Evolutionary conservation across 805 yeast species (phyloP).

Genomic region (Suhomyces xylopsoci): DNA sequence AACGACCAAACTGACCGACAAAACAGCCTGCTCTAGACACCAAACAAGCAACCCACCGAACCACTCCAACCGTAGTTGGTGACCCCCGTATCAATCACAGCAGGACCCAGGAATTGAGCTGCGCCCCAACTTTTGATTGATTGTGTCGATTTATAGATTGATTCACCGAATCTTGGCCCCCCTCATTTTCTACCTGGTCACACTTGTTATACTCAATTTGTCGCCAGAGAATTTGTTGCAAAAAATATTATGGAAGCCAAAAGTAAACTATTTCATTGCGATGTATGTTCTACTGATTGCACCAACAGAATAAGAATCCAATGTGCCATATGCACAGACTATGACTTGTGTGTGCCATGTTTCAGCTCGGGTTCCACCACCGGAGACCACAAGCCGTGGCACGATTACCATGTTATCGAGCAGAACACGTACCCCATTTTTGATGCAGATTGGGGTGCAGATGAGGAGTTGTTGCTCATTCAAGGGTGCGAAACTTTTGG

Average conservation of each 20-base stretch:
- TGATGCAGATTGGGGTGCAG: slow-evolving; percentile 95
- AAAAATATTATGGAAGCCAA: slow-evolving; percentile 32
- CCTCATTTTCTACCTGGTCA: background rate
- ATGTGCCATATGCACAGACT: slow-evolving; percentile 91
- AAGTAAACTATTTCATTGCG: slow-evolving; percentile 70
- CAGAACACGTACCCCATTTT: slow-evolving; percentile 94
- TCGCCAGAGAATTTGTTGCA: background rate
- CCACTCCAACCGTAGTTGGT: background rate
- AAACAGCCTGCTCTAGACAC: background rate
- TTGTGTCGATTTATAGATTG: slow-evolving; percentile 1
- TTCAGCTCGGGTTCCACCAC: slow-evolving; percentile 80
- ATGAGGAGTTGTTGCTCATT: slow-evolving; percentile 83
- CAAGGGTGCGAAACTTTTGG: slow-evolving; percentile 93
- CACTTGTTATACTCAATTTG: background rate
- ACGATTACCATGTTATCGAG: slow-evolving; percentile 87
- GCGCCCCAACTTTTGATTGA: slow-evolving; percentile 1
- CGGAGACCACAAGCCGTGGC: slow-evolving; percentile 90
- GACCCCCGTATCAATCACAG: background rate
- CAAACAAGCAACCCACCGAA: background rate
- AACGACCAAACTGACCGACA: background rate
- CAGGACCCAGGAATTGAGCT: background rate
- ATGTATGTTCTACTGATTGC: slow-evolving; percentile 94
- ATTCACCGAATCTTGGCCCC: background rate
- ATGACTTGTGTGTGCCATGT: slow-evolving; percentile 97
- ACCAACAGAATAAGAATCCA: slow-evolving; percentile 86